A percentile compares a stretch with the other conserved stretches of the same genome.
Evolutionary conservation across 2,329 filamentous ascomycete genomes (phyloP).

Genomic region (Elsinoe australis): DNA sequence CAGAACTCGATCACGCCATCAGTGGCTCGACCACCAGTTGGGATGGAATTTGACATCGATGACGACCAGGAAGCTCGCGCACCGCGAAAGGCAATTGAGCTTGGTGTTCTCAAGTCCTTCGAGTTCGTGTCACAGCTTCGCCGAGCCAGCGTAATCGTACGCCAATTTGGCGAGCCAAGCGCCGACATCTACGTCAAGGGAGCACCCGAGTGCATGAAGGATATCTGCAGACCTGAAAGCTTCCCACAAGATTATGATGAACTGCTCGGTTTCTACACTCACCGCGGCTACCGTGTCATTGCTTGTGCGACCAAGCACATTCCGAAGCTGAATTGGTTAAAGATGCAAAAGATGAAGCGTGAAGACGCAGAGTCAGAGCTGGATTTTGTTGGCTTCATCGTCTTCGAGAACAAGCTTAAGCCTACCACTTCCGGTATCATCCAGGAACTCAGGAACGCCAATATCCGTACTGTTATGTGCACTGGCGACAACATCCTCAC

Average conservation of each 20-base stretch:
- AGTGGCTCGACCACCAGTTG: constrained; percentile 70
- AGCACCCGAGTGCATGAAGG: constrained; percentile 90
- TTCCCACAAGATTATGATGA: constrained; percentile 89
- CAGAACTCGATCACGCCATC: constrained; percentile 74
- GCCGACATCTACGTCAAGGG: constrained; percentile 92
- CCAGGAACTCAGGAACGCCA: constrained; percentile 70
- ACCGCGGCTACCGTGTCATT: constrained; percentile 93
- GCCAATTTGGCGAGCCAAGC: constrained; percentile 75
- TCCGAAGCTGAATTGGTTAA: constrained; percentile 82
- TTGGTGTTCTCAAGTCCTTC: constrained; percentile 84
- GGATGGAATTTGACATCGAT: constrained; percentile 50
- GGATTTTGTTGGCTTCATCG: constrained; percentile 89
- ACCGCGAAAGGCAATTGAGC: constrained; percentile 57
- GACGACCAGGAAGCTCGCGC: constrained; percentile 39
- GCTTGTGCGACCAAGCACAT: constrained; percentile 87
- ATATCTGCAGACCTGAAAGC: constrained; percentile 77
- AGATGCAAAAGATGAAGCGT: constrained; percentile 87
- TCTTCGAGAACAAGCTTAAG: constrained; percentile 98
- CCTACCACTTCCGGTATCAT: constrained; percentile 74
- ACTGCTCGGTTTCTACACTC: constrained; percentile 80
- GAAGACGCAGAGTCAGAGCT: constrained; percentile 74
- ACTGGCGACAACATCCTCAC: constrained; percentile 97
- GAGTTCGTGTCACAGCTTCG: constrained; percentile 92
- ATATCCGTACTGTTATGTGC: constrained; percentile 89
- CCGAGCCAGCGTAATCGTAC: constrained; percentile 84